Conservation (phyloP, 768 basidiomycete genomes). For the Sarcomyxa edulis region DNA sequence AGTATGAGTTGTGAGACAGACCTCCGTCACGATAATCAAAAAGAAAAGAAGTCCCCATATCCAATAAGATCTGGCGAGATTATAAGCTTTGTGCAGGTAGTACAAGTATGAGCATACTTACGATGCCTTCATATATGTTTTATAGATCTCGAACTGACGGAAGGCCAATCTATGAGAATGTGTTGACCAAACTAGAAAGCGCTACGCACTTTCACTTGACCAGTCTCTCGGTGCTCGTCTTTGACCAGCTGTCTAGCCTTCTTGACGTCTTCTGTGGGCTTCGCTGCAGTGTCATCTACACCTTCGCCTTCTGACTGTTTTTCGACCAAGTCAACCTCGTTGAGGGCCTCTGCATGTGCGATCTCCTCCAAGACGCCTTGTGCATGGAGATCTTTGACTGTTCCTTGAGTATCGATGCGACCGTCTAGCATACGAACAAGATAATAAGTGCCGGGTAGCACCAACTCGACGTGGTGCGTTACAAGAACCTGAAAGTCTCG, state of each 20-base stretch:
- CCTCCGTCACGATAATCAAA: slow-evolving; percentile 39
- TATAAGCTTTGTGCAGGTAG: neutral
- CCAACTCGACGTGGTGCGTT: slow-evolving; percentile 81
- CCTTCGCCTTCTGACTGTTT: slow-evolving; percentile 22
- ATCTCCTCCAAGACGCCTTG: slow-evolving; percentile 64
- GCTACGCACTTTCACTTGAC: slow-evolving; percentile 79
- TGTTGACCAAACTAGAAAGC: no score
- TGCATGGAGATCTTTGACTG: slow-evolving; percentile 54
- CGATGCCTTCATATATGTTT: slow-evolving; percentile 69
- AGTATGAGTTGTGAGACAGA: neutral
- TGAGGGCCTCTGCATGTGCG: slow-evolving; percentile 40
- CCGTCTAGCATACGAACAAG: slow-evolving; percentile 79
- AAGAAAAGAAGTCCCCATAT: slow-evolving; percentile 53
- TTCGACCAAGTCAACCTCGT: slow-evolving; percentile 35
- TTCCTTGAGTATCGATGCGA: slow-evolving; percentile 72
- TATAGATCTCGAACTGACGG: no score
- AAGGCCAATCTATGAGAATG: no score
- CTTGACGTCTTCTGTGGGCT: slow-evolving; percentile 35
- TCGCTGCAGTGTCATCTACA: slow-evolving; percentile 12
- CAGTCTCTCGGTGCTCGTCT: slow-evolving; percentile 77
- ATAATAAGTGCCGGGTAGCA: slow-evolving; percentile 69
- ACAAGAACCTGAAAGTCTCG: slow-evolving; percentile 72
- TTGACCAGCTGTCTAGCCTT: slow-evolving; percentile 72
- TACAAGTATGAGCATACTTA: no score
- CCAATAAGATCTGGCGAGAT: slow-evolving; percentile 53